Evolutionary conservation across 768 basidiomycete genomes (phyloP), one percentile per base, ranked within the genome.

Genomic region (Lactarius indigo): DNA sequence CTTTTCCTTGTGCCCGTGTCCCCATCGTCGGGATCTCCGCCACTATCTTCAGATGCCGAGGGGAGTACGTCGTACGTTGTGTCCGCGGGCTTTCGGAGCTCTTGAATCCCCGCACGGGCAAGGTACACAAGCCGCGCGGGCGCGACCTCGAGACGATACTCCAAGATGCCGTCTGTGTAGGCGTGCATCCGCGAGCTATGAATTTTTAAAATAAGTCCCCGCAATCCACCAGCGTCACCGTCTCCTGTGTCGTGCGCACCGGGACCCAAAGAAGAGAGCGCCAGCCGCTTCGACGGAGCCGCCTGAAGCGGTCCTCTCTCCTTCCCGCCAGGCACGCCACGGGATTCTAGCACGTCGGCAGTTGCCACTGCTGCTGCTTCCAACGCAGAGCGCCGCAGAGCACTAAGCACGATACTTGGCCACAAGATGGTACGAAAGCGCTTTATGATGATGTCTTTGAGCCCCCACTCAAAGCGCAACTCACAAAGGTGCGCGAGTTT

Each of bases 381-480:
- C 30, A 92, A 66, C 1, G 84, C 84, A 2, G 80, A 82, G 9
- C 88, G 82, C n/a, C 92, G 82, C 33, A 96, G 76, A 28, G 87
- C 85, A 39, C 91, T 83, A 60, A 91, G 78, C 10, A 91, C 82
- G 10, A 86, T 84, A 0, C 87, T 85, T n/a, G 86, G 86, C 90
- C 94, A 96, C 20, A 95, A 82, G 4, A 93, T 84, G 0, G 87
- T 91, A 72, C 91, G 81, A 73, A 96, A 94, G 15, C 92, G 87
- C 69, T 92, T 92, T 70, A 91, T 83, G 64, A 96, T 92, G 2
- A 87, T 80, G 57, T 92, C 89, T 71, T 82, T 87, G 58, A 92
- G 87, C 0, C 94, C 94, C 94, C 94, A 96, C 74, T 96, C 94
- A 69, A 96, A 96, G 75, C 87, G 90, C 57, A 87, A 81, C 76